Evolutionary conservation across 805 yeast species (phyloP).

Genomic region (Candida vaughaniae): DNA sequence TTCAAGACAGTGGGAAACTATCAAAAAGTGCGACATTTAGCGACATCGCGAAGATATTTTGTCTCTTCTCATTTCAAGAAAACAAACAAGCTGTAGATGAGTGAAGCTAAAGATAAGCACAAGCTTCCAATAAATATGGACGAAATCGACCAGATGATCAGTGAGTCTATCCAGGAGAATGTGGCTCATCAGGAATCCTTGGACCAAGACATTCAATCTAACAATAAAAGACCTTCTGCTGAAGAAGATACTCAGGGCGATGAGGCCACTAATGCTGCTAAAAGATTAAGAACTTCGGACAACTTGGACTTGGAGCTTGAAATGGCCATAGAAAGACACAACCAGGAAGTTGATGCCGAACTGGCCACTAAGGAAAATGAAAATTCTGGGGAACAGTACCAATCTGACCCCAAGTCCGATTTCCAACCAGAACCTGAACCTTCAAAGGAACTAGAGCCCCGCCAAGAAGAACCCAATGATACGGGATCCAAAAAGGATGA

Average conservation of each 20-base stretch:
- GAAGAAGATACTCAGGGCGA: not conserved
- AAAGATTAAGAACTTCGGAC: not conserved
- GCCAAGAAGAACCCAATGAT: not conserved
- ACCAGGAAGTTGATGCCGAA: not conserved
- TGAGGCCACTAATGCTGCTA: not conserved
- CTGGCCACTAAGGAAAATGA: not conserved
- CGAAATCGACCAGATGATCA: slow-evolving; percentile 15
- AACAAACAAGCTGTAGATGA: slow-evolving; percentile 2
- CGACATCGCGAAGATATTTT: too few species aligned
- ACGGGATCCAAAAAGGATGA: too few species aligned
- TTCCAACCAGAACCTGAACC: not conserved
- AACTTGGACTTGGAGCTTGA: slow-evolving; percentile 4
- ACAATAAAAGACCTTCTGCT: not conserved
- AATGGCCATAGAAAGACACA: slow-evolving; percentile 7
- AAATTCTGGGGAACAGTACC: not conserved
- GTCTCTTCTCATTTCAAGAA: slow-evolving; percentile 10
- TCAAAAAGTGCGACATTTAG: too few species aligned
- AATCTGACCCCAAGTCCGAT: not conserved
- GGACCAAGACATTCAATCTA: not conserved
- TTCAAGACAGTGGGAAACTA: too few species aligned
- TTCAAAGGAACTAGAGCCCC: too few species aligned
- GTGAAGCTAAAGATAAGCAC: not conserved
- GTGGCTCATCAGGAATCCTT: not conserved
- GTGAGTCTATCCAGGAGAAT: slow-evolving; percentile 9
- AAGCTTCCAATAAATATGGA: slow-evolving; percentile 9